Conservation (phyloP, 2,329 filamentous ascomycete species). For the Alternaria alternata region DNA sequence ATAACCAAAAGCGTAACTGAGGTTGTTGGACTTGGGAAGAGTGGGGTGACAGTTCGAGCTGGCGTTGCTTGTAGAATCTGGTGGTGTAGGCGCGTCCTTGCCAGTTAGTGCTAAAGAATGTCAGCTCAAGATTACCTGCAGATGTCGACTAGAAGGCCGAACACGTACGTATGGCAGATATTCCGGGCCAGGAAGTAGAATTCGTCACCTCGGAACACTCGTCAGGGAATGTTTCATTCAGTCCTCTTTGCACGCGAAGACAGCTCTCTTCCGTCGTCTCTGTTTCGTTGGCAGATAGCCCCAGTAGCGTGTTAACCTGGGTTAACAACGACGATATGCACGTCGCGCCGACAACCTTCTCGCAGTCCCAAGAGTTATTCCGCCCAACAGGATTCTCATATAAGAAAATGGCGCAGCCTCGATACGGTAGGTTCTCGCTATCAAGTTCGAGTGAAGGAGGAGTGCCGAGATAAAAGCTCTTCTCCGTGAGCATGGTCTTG, state of each 20-base stretch:
- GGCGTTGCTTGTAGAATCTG: neutral
- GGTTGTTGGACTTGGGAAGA: neutral
- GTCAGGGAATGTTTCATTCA: neutral
- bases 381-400: neutral
- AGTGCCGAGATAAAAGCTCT: neutral
- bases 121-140: neutral
- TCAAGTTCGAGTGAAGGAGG: neutral
- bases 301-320: neutral
- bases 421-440: neutral
- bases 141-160: neutral
- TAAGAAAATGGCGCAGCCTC: neutral
- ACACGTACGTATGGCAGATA: neutral
- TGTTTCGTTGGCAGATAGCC: neutral
- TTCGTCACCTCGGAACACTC: neutral
- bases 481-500: neutral
- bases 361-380: neutral
- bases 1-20: neutral
- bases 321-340: neutral
- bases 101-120: neutral
- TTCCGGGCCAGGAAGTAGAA: neutral
- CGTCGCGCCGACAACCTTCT: neutral
- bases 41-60: conserved; percentile 3
- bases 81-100: neutral
- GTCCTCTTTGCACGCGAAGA: neutral
- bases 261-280: neutral